Conservation (phyloP, 2,329 filamentous ascomycete species). For the Colletotrichum brevisporum region DNA sequence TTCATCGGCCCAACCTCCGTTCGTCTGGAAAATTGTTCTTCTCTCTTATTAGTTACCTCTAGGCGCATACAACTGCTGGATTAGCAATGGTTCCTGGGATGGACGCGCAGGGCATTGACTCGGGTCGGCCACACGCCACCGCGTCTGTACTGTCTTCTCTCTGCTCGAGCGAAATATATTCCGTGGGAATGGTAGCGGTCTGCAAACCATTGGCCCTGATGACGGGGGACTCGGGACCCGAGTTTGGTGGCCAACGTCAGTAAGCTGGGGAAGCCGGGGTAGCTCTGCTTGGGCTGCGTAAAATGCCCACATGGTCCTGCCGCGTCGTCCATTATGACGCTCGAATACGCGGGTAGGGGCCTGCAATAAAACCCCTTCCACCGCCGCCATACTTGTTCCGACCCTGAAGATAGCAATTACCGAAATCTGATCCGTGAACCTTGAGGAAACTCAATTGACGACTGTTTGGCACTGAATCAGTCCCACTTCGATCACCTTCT, state of each 20-base stretch:
- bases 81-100: not conserved
- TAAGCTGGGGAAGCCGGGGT: slow-evolving; percentile 17
- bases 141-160: not conserved
- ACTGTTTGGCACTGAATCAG: not conserved
- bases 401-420: not conserved
- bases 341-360: not conserved
- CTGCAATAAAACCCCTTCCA: slow-evolving; percentile 1
- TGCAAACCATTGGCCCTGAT: not conserved
- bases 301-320: slow-evolving; percentile 2
- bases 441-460: not conserved
- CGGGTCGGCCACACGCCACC: not conserved
- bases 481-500: not conserved
- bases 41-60: not conserved
- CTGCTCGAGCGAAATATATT: slow-evolving; percentile 1
- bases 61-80: slow-evolving; percentile 10
- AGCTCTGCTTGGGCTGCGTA: not conserved
- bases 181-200: not conserved
- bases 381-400: not conserved
- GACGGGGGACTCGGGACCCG: not conserved
- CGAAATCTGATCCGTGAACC: not conserved
- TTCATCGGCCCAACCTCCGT: slow-evolving; percentile 1
- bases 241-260: slow-evolving; percentile 4
- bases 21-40: slow-evolving; percentile 2
- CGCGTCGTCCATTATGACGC: not conserved
- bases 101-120: not conserved